A percentile compares a stretch with the other conserved stretches of the same genome.
Conservation (phyloP, 116 monocot genomes). For the Phalaenopsis hybrid region DNA sequence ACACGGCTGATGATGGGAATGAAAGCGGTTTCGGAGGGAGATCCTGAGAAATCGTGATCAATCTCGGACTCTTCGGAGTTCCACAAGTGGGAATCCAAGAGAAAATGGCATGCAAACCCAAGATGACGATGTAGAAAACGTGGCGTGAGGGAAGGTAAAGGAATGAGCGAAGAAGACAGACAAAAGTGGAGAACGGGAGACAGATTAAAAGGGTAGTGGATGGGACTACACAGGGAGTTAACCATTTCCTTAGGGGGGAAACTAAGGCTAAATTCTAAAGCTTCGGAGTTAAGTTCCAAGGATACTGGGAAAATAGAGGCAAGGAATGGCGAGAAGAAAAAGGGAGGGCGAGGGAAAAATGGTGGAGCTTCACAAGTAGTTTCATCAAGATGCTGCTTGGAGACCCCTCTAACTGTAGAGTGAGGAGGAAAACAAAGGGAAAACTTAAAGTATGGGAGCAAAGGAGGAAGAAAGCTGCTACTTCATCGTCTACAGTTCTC, state of each 20-base stretch:
- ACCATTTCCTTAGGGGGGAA: neutral
- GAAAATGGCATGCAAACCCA: slow-evolving; percentile 7
- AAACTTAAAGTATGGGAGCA: neutral
- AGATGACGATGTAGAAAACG: slow-evolving; percentile 8
- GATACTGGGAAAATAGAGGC: neutral
- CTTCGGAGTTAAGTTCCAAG: neutral
- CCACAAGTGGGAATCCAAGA: slow-evolving; percentile 1
- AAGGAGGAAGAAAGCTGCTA: neutral
- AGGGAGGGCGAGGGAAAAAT: neutral
- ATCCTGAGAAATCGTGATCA: neutral
- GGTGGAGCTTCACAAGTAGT: neutral
- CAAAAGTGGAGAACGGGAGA: neutral
- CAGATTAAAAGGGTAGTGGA: neutral
- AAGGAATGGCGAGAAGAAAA: neutral
- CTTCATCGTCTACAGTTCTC: neutral
- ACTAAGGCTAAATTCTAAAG: neutral
- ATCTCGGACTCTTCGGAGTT: slow-evolving; percentile 2
- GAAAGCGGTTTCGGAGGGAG: neutral
- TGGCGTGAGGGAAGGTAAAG: neutral
- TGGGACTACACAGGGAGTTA: neutral
- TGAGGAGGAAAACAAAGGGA: neutral
- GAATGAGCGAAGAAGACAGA: neutral
- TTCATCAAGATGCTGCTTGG: neutral
- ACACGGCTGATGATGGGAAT: neutral
- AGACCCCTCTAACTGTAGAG: neutral